phyloP scores from a whole-genome alignment of 2,329 filamentous ascomycete genomes.

The Huntiella abstrusa region DNA sequence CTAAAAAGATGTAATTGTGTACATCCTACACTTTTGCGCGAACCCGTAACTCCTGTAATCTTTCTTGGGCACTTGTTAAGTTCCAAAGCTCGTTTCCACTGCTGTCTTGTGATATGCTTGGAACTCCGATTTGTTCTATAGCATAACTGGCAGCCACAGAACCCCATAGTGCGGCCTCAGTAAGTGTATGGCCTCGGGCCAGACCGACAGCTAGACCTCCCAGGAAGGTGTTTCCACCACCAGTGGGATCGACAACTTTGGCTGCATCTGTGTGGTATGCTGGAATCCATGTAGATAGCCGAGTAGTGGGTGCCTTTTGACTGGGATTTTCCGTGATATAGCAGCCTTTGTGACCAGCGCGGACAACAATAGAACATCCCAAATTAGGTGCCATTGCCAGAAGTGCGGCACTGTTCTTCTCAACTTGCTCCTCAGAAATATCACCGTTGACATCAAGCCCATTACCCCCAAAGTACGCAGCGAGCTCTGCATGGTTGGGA shows the following conservation, averaged over 20 bases:
- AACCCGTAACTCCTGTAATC: conserved; percentile 29
- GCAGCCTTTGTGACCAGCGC: conserved; percentile 55
- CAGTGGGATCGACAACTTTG: conserved; percentile 75
- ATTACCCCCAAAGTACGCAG: conserved; percentile 54
- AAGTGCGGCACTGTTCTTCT: conserved; percentile 42
- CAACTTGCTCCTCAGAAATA: conserved; percentile 32
- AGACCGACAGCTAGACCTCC: conserved; percentile 39
- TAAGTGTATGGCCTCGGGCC: conserved; percentile 38
- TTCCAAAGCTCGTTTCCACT: conserved; percentile 42
- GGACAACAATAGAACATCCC: conserved; percentile 47
- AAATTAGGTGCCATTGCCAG: conserved; percentile 44
- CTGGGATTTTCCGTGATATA: conserved; percentile 26
- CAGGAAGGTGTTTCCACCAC: conserved; percentile 82
- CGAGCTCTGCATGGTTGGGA: conserved; percentile 83
- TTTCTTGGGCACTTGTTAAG: conserved; percentile 30
- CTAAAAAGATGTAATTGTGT: too few species aligned
- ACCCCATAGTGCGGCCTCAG: conserved; percentile 60
- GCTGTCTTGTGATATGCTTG: conserved; percentile 29
- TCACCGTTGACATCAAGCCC: conserved; percentile 36
- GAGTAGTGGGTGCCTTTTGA: conserved; percentile 28
- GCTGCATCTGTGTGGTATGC: conserved; percentile 42
- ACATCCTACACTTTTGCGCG: too few species aligned
- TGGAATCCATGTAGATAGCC: conserved; percentile 53
- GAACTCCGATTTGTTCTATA: conserved; percentile 86
- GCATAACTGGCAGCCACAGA: conserved; percentile 76